Percentiles rank a stretch among this genome's conserved stretches.
These are phyloP conservation scores for Powellomyces hirtus DNA, from an alignment of 192 early-diverging fungal genomes.

Conservation along the genomic window DNA sequence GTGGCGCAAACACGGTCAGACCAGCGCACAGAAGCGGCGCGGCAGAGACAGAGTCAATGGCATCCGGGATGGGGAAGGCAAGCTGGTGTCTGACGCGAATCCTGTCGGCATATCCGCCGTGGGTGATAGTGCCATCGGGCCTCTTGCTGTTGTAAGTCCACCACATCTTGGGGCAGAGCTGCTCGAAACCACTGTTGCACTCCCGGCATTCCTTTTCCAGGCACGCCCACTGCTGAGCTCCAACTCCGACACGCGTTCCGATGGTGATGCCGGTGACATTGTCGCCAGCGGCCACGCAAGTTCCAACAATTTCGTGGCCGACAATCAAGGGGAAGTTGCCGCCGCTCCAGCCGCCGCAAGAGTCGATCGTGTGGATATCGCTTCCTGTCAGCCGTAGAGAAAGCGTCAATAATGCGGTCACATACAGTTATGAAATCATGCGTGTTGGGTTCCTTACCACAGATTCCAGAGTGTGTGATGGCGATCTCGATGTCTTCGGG, in stretches of 20 bases:
- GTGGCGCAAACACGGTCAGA: constrained; percentile 68
- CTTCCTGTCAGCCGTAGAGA: background rate
- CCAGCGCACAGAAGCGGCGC: constrained; percentile 82
- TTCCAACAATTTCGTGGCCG: constrained; percentile 43
- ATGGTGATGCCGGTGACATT: constrained; percentile 2
- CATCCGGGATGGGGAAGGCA: constrained; percentile 60
- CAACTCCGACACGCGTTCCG: constrained; percentile 40
- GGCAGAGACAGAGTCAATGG: constrained; percentile 54
- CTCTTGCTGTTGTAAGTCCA: constrained; percentile 15
- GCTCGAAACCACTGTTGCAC: constrained; percentile 22
- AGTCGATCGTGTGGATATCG: background rate
- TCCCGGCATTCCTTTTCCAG: constrained; percentile 12
- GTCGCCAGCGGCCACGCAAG: constrained; percentile 25
- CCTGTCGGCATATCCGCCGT: constrained; percentile 27
- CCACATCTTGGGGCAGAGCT: background rate
- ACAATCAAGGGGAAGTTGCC: constrained; percentile 29
- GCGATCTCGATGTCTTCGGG: constrained; percentile 64
- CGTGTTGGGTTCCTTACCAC: constrained; percentile 25
- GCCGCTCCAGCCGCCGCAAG: constrained; percentile 50
- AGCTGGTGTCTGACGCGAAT: background rate
- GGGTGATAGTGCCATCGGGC: constrained; percentile 12
- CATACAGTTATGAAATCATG: background rate
- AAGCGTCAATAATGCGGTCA: background rate
- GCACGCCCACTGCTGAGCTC: constrained; percentile 31
- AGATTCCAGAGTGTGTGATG: constrained; percentile 69